Percentiles rank a stretch among this genome's conserved stretches.
These are phyloP conservation scores for Berberis thunbergii DNA, from an alignment of 164 flowering plant species.

Conservation along the genomic window DNA sequence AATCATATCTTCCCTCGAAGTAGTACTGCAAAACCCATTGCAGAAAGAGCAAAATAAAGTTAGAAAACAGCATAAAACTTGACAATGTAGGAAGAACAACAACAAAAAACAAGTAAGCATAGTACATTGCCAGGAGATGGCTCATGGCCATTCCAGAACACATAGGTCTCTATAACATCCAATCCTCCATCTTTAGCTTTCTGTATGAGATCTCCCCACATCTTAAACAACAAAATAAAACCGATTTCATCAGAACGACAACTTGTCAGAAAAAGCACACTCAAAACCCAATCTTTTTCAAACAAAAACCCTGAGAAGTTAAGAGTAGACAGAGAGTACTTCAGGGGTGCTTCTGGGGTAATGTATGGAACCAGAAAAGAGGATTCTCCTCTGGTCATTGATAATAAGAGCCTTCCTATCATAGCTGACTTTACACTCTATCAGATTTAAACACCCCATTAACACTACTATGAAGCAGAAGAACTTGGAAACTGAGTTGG, in stretches of 20 bases:
- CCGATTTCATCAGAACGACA: slow-evolving; percentile 5
- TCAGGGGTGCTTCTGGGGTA: slow-evolving; percentile 93
- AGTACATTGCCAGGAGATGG: slow-evolving; percentile 64
- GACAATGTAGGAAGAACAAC: background rate
- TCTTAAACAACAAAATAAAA: slow-evolving; percentile 30
- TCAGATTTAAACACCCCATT: slow-evolving; percentile 26
- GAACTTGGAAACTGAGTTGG: slow-evolving; percentile 49
- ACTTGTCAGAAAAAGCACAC: background rate
- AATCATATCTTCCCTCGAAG: slow-evolving; percentile 65
- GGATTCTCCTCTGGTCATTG: slow-evolving; percentile 68
- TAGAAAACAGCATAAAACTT: background rate
- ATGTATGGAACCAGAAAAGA: slow-evolving; percentile 85
- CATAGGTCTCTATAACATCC: slow-evolving; percentile 73
- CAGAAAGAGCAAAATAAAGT: background rate
- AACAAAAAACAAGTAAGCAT: background rate
- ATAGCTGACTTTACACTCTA: slow-evolving; percentile 48
- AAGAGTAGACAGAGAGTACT: slow-evolving; percentile 28
- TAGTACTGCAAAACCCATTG: slow-evolving; percentile 36
- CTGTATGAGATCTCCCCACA: slow-evolving; percentile 80
- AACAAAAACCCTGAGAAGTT: slow-evolving; percentile 10
- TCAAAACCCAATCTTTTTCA: background rate
- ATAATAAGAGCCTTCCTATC: slow-evolving; percentile 65
- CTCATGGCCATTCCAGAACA: slow-evolving; percentile 78
- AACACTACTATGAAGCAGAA: slow-evolving; percentile 13
- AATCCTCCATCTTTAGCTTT: slow-evolving; percentile 80